Evolutionary conservation across 2,329 filamentous ascomycete species (phyloP).

Genomic region (Penicillium glabrum): DNA sequence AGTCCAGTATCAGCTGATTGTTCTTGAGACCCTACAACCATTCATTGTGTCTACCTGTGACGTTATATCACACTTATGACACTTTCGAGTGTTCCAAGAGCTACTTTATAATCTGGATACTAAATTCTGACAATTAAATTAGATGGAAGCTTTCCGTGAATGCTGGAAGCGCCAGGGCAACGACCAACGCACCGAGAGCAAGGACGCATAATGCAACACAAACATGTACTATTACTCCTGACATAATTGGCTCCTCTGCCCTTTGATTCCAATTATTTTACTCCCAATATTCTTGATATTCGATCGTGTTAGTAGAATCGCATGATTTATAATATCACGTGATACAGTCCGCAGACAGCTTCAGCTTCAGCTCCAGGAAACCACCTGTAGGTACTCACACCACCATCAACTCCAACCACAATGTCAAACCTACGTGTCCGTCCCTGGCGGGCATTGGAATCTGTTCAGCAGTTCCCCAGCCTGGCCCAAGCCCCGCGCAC

Average conservation of each 20-base stretch:
- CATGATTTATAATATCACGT: not conserved
- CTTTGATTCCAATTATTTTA: not conserved
- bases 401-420: slow-evolving; percentile 2
- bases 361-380: not conserved
- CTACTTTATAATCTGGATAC: not conserved
- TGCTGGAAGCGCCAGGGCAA: slow-evolving; percentile 94
- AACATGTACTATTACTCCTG: not conserved
- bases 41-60: not conserved
- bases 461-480: slow-evolving; percentile 12
- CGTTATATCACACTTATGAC: not conserved
- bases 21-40: not conserved
- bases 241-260: not conserved
- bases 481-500: slow-evolving; percentile 14
- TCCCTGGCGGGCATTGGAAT: slow-evolving; percentile 20
- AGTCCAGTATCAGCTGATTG: slow-evolving; percentile 37
- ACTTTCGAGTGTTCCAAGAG: not conserved
- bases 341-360: not conserved
- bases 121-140: slow-evolving; percentile 3
- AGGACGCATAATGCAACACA: slow-evolving; percentile 56
- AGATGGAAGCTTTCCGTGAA: slow-evolving; percentile 88
- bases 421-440: slow-evolving; percentile 26
- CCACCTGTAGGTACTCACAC: not conserved
- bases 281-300: not conserved
- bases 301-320: not conserved
- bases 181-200: slow-evolving; percentile 74